These are phyloP conservation scores for Eucalyptus sp. DNA, from an alignment of 345 rosid species.

Conservation along the genomic window DNA sequence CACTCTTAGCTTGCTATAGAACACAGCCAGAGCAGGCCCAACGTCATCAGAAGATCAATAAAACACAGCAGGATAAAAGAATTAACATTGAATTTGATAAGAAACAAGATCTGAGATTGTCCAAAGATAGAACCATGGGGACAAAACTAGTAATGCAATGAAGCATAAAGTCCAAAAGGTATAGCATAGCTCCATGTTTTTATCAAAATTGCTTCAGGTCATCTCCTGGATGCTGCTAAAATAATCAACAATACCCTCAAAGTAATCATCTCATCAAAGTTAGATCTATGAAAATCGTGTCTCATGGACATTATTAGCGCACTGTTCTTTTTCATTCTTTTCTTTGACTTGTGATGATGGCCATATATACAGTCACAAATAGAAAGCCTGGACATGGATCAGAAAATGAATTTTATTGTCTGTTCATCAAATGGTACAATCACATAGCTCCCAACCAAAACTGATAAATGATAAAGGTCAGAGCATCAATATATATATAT, in stretches of 20 bases:
- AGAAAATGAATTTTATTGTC: background rate
- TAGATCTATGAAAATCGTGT: background rate
- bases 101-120: background rate
- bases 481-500: background rate
- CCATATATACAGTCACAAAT: background rate
- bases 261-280: background rate
- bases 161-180: background rate
- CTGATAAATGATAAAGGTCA: background rate
- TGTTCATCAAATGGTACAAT: background rate
- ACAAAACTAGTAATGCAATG: background rate
- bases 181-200: background rate
- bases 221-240: background rate
- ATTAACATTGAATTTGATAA: background rate
- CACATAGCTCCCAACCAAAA: background rate
- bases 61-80: background rate
- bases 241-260: background rate
- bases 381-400: background rate
- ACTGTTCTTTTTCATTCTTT: background rate
- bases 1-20: constrained; percentile 93
- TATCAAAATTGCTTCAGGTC: background rate
- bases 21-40: background rate
- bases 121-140: background rate
- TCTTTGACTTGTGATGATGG: background rate
- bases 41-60: background rate
- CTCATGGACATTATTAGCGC: background rate